Evolutionary conservation across 2,329 filamentous ascomycete species (phyloP), one percentile per base, ranked within the genome.

Genomic region (Aaosphaeria arxii): DNA sequence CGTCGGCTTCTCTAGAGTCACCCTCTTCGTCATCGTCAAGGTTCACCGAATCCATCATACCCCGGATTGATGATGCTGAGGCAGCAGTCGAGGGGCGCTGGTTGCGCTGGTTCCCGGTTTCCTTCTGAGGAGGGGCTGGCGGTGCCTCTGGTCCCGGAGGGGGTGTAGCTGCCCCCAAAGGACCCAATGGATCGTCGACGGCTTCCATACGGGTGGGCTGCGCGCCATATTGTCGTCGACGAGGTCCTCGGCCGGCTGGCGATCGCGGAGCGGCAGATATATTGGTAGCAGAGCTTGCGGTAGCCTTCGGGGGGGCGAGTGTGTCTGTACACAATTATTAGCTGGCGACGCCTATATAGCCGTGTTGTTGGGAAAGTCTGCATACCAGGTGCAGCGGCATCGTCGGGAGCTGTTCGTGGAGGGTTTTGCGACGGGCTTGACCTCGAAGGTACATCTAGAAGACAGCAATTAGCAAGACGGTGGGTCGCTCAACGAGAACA

Each of bases 131-230:
- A 32, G 81, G 81, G 35, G 74, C 84, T n/a, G 87, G 87, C 48
- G 87, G 87, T 51, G 82, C 78, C 46, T 84, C 81, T 48, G 65
- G 57, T 46, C 74, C 69, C 33, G 71, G 62, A 4, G 70, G 68
- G 32, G 79, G 79, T 44, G 82, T 81, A 30, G 86, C 71, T 46
- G 85, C 86, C 49, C 89, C 89, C 44, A 95, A 76, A 24, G 89
- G 89, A 1, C 89, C 89, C 41, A 91, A 80, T 47, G 87, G 86
- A 61, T 83, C 78, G 65, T 91, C 87, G 57, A 89, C 86, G 52
- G 86, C 86, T 72, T 92, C 85, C 51, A 92, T 85, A 46, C 84
- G 86, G 42, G 88, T 91, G 30, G 87, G 83, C 66, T 91, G 87
- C 50, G 86, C 85, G 57, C 86, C 85, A 63, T 90, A 76, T 63